Base-by-base conservation (phyloP, 305 asterid species). In the Plantago lanceolata region DNA sequence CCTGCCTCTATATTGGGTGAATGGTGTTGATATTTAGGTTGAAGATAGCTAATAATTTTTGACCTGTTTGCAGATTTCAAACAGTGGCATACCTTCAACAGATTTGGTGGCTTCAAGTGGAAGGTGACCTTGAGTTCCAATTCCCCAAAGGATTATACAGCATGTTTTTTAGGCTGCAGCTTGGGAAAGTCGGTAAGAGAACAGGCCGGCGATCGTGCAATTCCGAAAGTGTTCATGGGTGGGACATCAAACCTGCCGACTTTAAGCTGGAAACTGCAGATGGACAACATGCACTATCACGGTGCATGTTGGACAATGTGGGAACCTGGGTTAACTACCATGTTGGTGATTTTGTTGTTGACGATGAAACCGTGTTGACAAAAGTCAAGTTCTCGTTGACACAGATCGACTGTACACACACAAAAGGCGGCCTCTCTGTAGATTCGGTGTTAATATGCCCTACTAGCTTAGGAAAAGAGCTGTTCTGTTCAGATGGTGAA, bases 101-200 rank as follows among this genome's bases (percentile, higher is more conserved):
- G 40, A 88, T 88, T 35, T 86, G 97, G 97, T 90, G 97, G 97
- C 76, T 90, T 6, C 88, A 90, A 80, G 86, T 88, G 24, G 86
- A 61, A 2, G 96, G 96, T 6, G 87, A 80, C 58, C 64, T 83
- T 1, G 90, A 88, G 64, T 90, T 84, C 80, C 82, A 75, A 44
- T 79, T 88, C 14, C 95, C 97, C 5, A 61, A 68, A 6, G 97
- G 96, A 65, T 79, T 73, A 35, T 88, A 90, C 50, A 88, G 94
- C 54, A 61, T 90, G 44, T 86, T 82, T 74, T 90, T 90, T 84
- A 63, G 88, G 19, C 83, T 90, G 16, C 85, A 76, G 57, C 95
- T 90, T 0, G 97, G 97, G 11, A 75, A 64, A 65, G 78, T 68
- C 18, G 68, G 78, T 0, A 84, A 78, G 68, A 76, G 76, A 50